A percentile compares a stretch with the other conserved stretches of the same genome.
Evolutionary conservation across 306 rosid genomes (phyloP).

Genomic region (Vigna mungo): DNA sequence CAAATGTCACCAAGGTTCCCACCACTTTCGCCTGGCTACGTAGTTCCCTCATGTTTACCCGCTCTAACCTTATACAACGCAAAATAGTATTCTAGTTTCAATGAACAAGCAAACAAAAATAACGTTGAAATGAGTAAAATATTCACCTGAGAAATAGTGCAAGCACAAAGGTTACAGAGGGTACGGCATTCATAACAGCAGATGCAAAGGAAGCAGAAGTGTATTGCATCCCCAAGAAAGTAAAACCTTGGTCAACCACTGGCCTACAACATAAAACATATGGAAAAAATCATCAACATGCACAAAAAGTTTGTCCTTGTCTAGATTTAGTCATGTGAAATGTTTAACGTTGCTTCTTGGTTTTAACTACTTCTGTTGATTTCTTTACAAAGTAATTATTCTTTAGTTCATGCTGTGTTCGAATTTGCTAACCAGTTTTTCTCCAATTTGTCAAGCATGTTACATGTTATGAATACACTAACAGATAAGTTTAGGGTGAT

Average conservation of each 20-base stretch:
- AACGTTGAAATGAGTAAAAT: neutral
- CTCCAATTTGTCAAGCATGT: too few species aligned
- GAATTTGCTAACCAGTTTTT: too few species aligned
- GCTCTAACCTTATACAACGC: constrained; percentile 39
- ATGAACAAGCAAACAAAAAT: neutral
- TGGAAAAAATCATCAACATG: neutral
- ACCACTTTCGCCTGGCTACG: constrained; percentile 66
- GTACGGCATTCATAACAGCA: constrained; percentile 77
- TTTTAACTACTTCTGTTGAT: too few species aligned
- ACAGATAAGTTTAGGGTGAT: constrained; percentile 1
- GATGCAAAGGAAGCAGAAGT: constrained; percentile 79
- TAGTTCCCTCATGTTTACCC: constrained; percentile 51
- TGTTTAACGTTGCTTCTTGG: too few species aligned
- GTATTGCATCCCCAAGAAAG: constrained; percentile 74
- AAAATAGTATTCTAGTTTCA: neutral
- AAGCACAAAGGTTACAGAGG: constrained; percentile 72
- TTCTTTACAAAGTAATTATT: too few species aligned
- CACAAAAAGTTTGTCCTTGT: constrained; percentile 2
- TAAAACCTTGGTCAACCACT: constrained; percentile 73
- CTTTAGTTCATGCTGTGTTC: too few species aligned
- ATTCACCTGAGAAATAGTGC: constrained; percentile 63
- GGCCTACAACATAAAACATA: constrained; percentile 55
- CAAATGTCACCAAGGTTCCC: constrained; percentile 56
- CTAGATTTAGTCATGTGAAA: neutral
- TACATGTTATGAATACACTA: neutral